Conservation (phyloP, 768 basidiomycete genomes). For the Lactarius sp. region DNA sequence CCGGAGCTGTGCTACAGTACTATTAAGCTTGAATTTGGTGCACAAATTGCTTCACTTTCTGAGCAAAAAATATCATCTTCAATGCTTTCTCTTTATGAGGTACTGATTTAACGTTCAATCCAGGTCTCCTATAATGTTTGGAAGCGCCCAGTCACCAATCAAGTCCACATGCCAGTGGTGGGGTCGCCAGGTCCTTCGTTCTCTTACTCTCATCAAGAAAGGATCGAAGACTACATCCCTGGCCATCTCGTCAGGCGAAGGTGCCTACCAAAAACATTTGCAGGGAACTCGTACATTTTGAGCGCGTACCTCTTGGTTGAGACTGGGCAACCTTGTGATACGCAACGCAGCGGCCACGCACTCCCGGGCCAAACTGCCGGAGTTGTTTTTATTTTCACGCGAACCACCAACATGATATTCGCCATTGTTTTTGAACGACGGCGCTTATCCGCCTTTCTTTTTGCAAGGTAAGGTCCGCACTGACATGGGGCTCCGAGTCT, state of each 20-base stretch:
- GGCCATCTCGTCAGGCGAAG: not conserved
- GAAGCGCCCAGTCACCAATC: too few relatives aligned
- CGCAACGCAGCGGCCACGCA: not conserved
- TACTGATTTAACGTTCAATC: not conserved
- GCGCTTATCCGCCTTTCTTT: too few relatives aligned
- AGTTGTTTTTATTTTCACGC: too few relatives aligned
- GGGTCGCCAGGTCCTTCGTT: not conserved
- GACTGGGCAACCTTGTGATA: not conserved
- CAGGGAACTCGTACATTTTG: not conserved
- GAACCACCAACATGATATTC: not conserved
- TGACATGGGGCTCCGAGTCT: too few relatives aligned
- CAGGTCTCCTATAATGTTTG: too few relatives aligned
- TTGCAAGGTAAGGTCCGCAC: too few relatives aligned
- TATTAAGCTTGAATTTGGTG: not conserved
- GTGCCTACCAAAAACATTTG: not conserved
- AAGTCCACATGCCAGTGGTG: not conserved
- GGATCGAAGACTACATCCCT: not conserved
- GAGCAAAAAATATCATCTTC: not conserved
- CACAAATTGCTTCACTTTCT: not conserved
- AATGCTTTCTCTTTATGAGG: not conserved
- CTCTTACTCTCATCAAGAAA: not conserved
- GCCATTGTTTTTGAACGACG: not conserved
- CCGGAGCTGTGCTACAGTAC: not conserved
- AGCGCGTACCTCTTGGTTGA: not conserved
- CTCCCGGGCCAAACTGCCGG: too few relatives aligned